Evolutionary conservation across 495 filamentous ascomycete genomes (phyloP), one percentile per base, ranked within the genome.

Genomic region (Neurospora sp.): DNA sequence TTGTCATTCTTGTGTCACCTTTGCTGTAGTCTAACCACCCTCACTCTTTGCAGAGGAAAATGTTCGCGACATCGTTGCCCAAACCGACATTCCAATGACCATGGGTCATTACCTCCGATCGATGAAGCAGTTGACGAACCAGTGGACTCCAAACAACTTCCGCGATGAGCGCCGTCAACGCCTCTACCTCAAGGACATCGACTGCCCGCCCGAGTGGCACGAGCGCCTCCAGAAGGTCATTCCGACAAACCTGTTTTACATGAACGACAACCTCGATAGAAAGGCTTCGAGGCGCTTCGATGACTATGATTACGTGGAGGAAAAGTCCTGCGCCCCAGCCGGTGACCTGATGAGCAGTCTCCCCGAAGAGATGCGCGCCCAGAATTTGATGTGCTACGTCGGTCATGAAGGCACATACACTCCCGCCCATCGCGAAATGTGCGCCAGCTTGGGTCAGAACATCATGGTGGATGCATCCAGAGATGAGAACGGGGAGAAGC

Each of bases 351-450:
- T 99, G 96, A 94, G 93, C 79, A 93, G 91, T 74, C 86, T 99
- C n/a, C 92, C 94, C 0, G 80, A 86, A 14, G 83, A 89, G 27
- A 96, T 97, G 92, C 88, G 94, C 22, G 96, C 96, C 8, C 91
- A 96, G 73, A 99, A 99, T 72, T 85, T 99, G 77, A 97, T 98
- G 95, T 98, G 94, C 82, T 99, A 99, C 78, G 91, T 98, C 75
- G 96, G 96, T 3, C 96, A 98, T 76, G 96, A 99, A 82, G 96
- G 96, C 1, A 99, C 96, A 3, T 99, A 96, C 78, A 99, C 96
- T 0, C 94, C 96, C 70, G 92, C 94, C 18, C 96, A 99, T 80
- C 90, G 93, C 77, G 96, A 99, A 78, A 99, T 99, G 96, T 99
- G 95, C 81, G 96, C 92, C 18, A 96, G 91, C 72, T 85, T 99